These are phyloP conservation scores for Misopates orontium DNA, from an alignment of 257 asterid species.

Conservation along the genomic window DNA sequence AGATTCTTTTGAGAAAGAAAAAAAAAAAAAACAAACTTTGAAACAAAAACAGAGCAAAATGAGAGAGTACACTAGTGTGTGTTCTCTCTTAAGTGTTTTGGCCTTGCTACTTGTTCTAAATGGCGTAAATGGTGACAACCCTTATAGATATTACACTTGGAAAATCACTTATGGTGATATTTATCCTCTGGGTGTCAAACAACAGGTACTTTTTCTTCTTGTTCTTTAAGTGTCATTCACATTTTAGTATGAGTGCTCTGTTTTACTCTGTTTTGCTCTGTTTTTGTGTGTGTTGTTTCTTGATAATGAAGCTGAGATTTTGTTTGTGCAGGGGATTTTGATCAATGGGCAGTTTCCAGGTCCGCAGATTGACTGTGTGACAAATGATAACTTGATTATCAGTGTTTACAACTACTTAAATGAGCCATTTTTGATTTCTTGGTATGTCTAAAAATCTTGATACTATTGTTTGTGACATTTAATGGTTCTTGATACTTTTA, in stretches of 20 bases:
- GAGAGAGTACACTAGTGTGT: slow-evolving; percentile 40
- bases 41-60: slow-evolving; percentile 22
- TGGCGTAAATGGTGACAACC: slow-evolving; percentile 66
- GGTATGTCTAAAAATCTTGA: slow-evolving; percentile 43
- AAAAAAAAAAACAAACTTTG: not conserved
- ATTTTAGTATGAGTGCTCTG: not conserved
- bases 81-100: slow-evolving; percentile 27
- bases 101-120: slow-evolving; percentile 34
- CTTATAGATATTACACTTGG: slow-evolving; percentile 84
- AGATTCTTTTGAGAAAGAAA: too few species aligned
- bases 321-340: slow-evolving; percentile 75
- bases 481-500: slow-evolving; percentile 20
- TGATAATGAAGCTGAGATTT: slow-evolving; percentile 24
- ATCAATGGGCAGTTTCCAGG: slow-evolving; percentile 98
- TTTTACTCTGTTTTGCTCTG: too few species aligned
- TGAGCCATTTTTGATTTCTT: slow-evolving; percentile 93
- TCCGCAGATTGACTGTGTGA: slow-evolving; percentile 88
- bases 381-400: slow-evolving; percentile 91
- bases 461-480: slow-evolving; percentile 15
- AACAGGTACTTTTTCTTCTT: slow-evolving; percentile 51
- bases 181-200: slow-evolving; percentile 83
- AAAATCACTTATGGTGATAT: slow-evolving; percentile 74
- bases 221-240: not conserved
- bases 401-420: slow-evolving; percentile 76
- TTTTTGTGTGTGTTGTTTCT: slow-evolving; percentile 16